Conservation (phyloP, 441 rosid genomes). For the Melastoma candidum region DNA sequence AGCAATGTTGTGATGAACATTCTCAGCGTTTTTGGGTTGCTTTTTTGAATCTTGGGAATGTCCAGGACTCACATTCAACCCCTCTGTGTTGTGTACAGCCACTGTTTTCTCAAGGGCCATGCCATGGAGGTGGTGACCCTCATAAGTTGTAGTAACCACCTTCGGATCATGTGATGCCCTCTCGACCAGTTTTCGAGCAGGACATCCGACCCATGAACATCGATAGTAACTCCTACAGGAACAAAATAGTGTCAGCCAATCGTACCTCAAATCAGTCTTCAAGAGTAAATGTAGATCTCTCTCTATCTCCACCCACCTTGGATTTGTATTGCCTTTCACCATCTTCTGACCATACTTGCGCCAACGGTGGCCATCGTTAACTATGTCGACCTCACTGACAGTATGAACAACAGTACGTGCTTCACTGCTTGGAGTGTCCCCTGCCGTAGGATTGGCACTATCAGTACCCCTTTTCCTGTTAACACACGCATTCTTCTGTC, state of each 20-base stretch:
- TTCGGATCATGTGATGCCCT: conserved; percentile 77
- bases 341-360: conserved; percentile 97
- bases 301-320: conserved; percentile 39
- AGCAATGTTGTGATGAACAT: no score
- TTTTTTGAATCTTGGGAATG: no score
- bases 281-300: no score
- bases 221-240: conserved; percentile 80
- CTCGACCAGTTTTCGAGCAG: conserved; percentile 85
- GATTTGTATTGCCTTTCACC: conserved; percentile 92
- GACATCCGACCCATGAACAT: conserved; percentile 87
- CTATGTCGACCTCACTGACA: conserved; percentile 61
- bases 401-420: conserved; percentile 59
- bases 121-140: conserved; percentile 74
- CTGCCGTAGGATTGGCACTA: conserved; percentile 26
- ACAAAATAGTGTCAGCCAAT: conserved; percentile 11
- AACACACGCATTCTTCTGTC: conserved; percentile 10
- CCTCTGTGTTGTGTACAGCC: conserved; percentile 28
- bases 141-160: conserved; percentile 74
- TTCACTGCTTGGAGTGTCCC: conserved; percentile 47
- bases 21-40: no score
- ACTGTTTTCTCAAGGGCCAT: no score
- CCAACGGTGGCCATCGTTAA: conserved; percentile 96
- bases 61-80: conserved; percentile 58
- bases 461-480: conserved; percentile 53
- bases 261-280: no score